These are phyloP conservation scores for Wallemia mellicola DNA, from an alignment of 1,284 basidiomycete species.

Conservation along the genomic window DNA sequence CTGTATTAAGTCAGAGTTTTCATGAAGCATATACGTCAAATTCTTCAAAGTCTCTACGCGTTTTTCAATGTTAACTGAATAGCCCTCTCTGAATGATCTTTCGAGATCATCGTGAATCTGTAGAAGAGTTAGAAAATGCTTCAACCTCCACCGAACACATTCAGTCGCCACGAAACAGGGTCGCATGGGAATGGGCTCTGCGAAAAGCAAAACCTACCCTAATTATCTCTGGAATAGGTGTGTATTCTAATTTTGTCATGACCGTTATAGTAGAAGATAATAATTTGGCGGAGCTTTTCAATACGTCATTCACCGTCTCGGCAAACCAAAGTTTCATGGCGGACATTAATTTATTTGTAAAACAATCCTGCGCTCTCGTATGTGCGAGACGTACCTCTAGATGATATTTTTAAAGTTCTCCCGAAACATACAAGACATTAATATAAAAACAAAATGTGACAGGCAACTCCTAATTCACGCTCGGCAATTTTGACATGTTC, in stretches of 20 bases:
- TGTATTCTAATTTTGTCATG: not conserved
- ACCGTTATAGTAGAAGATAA: not conserved
- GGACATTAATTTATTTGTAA: too few relatives aligned
- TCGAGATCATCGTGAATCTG: not conserved
- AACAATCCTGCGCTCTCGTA: too few relatives aligned
- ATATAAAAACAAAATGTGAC: too few relatives aligned
- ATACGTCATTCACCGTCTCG: not conserved
- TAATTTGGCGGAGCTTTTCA: not conserved
- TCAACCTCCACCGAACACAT: too few relatives aligned
- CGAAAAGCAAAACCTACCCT: not conserved
- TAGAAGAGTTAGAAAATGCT: not conserved
- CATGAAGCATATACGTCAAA: slow-evolving; percentile 28
- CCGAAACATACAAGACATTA: too few relatives aligned
- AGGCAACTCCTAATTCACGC: too few relatives aligned
- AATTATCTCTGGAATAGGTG: not conserved
- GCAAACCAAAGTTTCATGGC: not conserved
- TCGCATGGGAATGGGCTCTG: not conserved
- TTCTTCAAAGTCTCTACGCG: slow-evolving; percentile 31
- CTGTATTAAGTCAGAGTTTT: slow-evolving; percentile 24
- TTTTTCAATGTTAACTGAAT: slow-evolving; percentile 25
- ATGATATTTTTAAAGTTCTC: too few relatives aligned
- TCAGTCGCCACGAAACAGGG: not conserved
- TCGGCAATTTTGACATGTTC: too few relatives aligned
- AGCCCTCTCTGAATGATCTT: not conserved
- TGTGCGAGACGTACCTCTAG: too few relatives aligned